A percentile compares a stretch with the other conserved stretches of the same genome.
phyloP scores from a whole-genome alignment of 2,329 filamentous ascomycete species.

The Phaeosphaeria sp. region DNA sequence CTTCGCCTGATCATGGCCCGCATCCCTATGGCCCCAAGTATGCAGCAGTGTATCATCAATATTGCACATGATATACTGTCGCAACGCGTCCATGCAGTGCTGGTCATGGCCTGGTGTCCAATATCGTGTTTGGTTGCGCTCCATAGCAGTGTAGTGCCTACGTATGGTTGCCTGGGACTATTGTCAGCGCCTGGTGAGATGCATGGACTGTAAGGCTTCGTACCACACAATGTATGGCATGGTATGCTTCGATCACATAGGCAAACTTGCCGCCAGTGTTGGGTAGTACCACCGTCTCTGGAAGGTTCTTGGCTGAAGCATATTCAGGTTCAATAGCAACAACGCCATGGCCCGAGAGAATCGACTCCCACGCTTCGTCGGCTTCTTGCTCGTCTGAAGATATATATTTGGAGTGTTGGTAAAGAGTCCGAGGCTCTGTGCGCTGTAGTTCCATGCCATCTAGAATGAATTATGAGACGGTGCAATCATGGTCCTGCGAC shows the following conservation, averaged over 20 bases:
- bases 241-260: constrained; percentile 15
- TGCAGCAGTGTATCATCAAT: not conserved
- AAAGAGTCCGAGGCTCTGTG: constrained; percentile 6
- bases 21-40: not conserved
- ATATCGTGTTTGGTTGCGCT: not conserved
- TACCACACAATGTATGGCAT: constrained; percentile 12
- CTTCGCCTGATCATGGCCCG: not conserved
- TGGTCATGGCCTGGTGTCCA: not conserved
- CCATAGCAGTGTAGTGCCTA: not conserved
- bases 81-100: not conserved
- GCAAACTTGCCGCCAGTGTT: constrained; percentile 5
- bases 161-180: not conserved
- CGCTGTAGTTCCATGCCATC: constrained; percentile 7
- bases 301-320: constrained; percentile 6
- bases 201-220: not conserved
- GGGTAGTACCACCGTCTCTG: constrained; percentile 5
- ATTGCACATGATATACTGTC: not conserved
- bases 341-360: constrained; percentile 13
- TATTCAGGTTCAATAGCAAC: constrained; percentile 8
- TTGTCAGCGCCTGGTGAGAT: not conserved
- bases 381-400: constrained; percentile 7
- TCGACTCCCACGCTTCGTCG: constrained; percentile 8
- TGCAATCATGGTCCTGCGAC: not conserved
- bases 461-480: not conserved
- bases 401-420: constrained; percentile 11